phyloP scores from a whole-genome alignment of 768 basidiomycete species.

The Lactarius indigo region DNA sequence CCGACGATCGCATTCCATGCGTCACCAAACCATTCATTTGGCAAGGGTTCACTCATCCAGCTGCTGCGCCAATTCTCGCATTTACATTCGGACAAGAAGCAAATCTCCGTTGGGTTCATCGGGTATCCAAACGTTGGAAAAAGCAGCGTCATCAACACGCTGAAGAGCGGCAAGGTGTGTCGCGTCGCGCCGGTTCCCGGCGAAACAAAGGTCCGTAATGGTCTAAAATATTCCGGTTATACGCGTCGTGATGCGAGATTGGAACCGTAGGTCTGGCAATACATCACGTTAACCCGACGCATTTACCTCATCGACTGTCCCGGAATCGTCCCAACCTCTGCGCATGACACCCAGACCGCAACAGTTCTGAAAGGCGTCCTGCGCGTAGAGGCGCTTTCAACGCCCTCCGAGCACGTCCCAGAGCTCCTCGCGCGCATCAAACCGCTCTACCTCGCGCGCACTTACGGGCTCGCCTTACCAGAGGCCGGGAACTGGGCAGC shows the following conservation, averaged over 20 bases:
- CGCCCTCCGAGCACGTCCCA: conserved; percentile 90
- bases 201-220: conserved; percentile 72
- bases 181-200: conserved; percentile 94
- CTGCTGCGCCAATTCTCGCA: conserved; percentile 94
- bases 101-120: conserved; percentile 96
- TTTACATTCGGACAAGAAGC: conserved; percentile 97
- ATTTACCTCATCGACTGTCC: conserved; percentile 99
- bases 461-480: conserved; percentile 69
- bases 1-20: conserved; percentile 99
- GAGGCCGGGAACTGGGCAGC: conserved; percentile 60
- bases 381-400: conserved; percentile 89
- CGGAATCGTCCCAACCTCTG: conserved; percentile 93
- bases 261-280: conserved; percentile 80
- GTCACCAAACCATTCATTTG: conserved; percentile 98
- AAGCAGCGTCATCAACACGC: conserved; percentile 95
- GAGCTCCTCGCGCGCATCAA: conserved; percentile 87
- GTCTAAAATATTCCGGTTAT: background rate
- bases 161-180: conserved; percentile 98
- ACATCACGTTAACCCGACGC: conserved; percentile 91
- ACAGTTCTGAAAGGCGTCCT: conserved; percentile 97
- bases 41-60: conserved; percentile 97
- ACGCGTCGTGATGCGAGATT: background rate
- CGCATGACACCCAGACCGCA: conserved; percentile 82
- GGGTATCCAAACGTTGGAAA: conserved; percentile 99
- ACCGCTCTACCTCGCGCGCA: conserved; percentile 85